Evolutionary conservation across 805 yeast genomes (phyloP).

Genomic region (Cyberlindnera nakhonratchasimensis): DNA sequence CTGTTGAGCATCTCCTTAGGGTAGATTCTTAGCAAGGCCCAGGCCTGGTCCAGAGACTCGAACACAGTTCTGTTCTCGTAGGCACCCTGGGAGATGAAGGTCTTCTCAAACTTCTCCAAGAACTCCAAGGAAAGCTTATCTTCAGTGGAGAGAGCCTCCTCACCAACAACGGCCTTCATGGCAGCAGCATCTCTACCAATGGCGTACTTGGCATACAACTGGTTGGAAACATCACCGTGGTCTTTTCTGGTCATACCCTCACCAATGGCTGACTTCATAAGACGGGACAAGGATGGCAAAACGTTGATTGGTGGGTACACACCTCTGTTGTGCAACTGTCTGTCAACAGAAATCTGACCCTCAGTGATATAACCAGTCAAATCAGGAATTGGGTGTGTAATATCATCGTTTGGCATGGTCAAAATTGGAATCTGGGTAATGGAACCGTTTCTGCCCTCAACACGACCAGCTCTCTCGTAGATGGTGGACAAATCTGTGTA

Average conservation of each 20-base stretch:
- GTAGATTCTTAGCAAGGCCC: conserved; percentile 96
- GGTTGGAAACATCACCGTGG: conserved; percentile 99
- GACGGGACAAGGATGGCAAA: conserved; percentile 93
- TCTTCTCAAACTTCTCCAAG: conserved; percentile 95
- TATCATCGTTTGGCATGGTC: conserved; percentile 99
- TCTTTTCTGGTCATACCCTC: conserved; percentile 99
- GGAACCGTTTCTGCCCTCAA: conserved; percentile 99
- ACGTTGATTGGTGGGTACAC: conserved; percentile 98
- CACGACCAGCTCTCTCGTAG: conserved; percentile 99
- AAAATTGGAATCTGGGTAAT: conserved; percentile 98
- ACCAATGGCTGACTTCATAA: conserved; percentile 99
- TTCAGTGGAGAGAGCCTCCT: conserved; percentile 96
- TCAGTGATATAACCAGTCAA: conserved; percentile 99
- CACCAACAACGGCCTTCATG: conserved; percentile 99
- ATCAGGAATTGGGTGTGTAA: conserved; percentile 99
- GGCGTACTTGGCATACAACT: conserved; percentile 97
- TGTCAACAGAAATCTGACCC: conserved; percentile 97
- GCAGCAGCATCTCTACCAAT: conserved; percentile 99
- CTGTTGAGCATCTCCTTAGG: conserved; percentile 99
- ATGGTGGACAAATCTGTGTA: conserved; percentile 98
- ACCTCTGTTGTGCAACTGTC: conserved; percentile 95
- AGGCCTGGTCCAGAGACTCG: conserved; percentile 95
- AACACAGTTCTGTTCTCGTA: conserved; percentile 93
- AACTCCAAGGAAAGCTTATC: conserved; percentile 97
- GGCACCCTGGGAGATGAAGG: conserved; percentile 93